Conservation (phyloP, 805 yeast species). For the Metschnikowia sp. region DNA sequence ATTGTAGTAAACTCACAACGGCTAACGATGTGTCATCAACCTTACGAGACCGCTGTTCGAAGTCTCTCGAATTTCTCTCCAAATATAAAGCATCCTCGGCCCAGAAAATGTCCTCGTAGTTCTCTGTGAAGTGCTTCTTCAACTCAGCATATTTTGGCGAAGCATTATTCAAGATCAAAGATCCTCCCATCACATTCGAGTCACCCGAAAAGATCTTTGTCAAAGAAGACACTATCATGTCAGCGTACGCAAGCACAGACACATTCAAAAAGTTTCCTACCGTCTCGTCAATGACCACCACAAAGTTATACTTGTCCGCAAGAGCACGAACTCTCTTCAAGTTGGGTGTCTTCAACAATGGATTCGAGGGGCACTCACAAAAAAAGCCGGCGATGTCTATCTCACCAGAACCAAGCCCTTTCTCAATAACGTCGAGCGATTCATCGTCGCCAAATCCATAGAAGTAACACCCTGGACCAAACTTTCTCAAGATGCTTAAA, state of each 20-base stretch:
- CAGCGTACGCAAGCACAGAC: constrained; percentile 78
- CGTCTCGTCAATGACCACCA: constrained; percentile 89
- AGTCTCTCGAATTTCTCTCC: constrained; percentile 92
- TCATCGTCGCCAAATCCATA: constrained; percentile 79
- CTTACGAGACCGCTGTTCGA: constrained; percentile 55
- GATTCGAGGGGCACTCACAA: constrained; percentile 94
- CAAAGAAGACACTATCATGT: constrained; percentile 78
- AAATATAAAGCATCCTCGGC: constrained; percentile 89
- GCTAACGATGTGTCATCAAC: constrained; percentile 56
- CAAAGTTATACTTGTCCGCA: constrained; percentile 68
- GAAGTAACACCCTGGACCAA: constrained; percentile 89
- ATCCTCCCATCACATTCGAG: constrained; percentile 94
- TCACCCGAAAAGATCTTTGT: constrained; percentile 94
- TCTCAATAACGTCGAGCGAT: constrained; percentile 63
- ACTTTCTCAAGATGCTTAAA: constrained; percentile 75
- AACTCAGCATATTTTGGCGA: constrained; percentile 49
- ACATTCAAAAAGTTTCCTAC: constrained; percentile 87
- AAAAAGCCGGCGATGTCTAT: constrained; percentile 66
- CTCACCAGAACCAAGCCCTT: constrained; percentile 52
- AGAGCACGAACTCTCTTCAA: constrained; percentile 59
- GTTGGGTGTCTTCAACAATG: constrained; percentile 84
- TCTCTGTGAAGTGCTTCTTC: constrained; percentile 47
- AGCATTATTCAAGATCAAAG: constrained; percentile 70
- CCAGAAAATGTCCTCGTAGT: constrained; percentile 78
- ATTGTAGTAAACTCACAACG: constrained; percentile 51